Conservation (phyloP, 306 rosid species). For the Vachellia pachyceras region DNA sequence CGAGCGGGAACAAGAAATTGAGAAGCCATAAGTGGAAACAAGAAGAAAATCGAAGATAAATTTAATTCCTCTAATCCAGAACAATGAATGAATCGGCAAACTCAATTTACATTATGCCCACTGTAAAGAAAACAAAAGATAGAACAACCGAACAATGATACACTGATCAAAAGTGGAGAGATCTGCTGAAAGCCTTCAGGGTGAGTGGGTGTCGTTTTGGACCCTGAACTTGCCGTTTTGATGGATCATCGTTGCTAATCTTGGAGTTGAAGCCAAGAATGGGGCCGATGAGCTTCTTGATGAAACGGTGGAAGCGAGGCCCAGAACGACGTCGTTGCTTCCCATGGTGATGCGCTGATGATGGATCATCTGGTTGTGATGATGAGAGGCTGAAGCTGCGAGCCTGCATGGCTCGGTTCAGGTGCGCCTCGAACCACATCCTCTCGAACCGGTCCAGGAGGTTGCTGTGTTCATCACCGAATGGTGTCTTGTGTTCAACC, state of each 20-base stretch:
- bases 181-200: conserved; percentile 61
- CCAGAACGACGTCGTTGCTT: conserved; percentile 40
- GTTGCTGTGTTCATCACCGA: conserved; percentile 79
- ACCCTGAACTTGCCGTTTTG: conserved; percentile 40
- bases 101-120: too few relatives aligned
- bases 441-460: conserved; percentile 82
- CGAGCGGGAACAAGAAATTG: conserved; percentile 27
- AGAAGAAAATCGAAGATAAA: too few relatives aligned
- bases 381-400: conserved; percentile 56
- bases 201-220: conserved; percentile 42
- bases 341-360: conserved; percentile 36
- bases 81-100: too few relatives aligned
- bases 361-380: conserved; percentile 24
- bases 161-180: conserved; percentile 52
- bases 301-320: conserved; percentile 44
- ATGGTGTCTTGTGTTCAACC: conserved; percentile 42
- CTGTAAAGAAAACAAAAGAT: too few relatives aligned
- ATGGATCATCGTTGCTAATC: not conserved
- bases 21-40: conserved; percentile 15
- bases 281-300: conserved; percentile 67
- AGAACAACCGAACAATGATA: not conserved
- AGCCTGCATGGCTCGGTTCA: conserved; percentile 59
- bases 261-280: conserved; percentile 39
- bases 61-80: too few relatives aligned
- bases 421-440: conserved; percentile 62